phyloP scores from a whole-genome alignment of 2,329 filamentous ascomycete genomes.

The Lithohypha guttulata region DNA sequence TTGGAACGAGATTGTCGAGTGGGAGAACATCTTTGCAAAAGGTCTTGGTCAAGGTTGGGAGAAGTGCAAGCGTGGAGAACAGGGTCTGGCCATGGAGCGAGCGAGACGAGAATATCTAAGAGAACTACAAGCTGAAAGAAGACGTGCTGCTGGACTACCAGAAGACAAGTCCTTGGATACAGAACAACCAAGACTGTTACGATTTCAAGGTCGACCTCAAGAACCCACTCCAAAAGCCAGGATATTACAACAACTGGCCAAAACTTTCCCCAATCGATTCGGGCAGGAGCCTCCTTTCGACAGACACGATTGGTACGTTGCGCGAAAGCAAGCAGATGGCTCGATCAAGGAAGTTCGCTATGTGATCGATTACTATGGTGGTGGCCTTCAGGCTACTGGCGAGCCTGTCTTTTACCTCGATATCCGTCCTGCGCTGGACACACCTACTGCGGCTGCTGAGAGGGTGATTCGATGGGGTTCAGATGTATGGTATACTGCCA shows the following conservation, averaged over 20 bases:
- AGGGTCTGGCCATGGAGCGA: conserved; percentile 47
- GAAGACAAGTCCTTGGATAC: background rate
- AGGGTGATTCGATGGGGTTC: conserved; percentile 79
- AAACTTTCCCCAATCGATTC: conserved; percentile 69
- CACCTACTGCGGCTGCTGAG: conserved; percentile 69
- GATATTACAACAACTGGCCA: conserved; percentile 68
- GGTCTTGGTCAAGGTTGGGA: conserved; percentile 65
- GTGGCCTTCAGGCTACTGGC: conserved; percentile 66
- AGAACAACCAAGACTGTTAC: conserved; percentile 58
- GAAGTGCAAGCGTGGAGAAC: conserved; percentile 63
- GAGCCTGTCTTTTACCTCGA: conserved; percentile 95
- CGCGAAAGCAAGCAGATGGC: conserved; percentile 56
- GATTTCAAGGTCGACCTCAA: conserved; percentile 80
- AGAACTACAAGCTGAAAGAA: conserved; percentile 29
- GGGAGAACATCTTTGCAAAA: conserved; percentile 74
- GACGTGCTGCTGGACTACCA: conserved; percentile 18
- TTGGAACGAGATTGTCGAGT: conserved; percentile 87
- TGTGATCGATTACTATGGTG: conserved; percentile 93
- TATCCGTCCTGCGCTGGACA: conserved; percentile 77
- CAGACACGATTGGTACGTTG: conserved; percentile 92
- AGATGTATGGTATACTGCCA: conserved; percentile 87
- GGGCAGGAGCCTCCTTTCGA: conserved; percentile 83
- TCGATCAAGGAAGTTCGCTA: conserved; percentile 72
- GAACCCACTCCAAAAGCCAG: conserved; percentile 87
- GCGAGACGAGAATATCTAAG: conserved; percentile 29